Percentiles rank a stretch among this genome's conserved stretches.
These are phyloP conservation scores for Penicillium malachiteum DNA, from an alignment of 495 filamentous ascomycete species.

Conservation along the genomic window DNA sequence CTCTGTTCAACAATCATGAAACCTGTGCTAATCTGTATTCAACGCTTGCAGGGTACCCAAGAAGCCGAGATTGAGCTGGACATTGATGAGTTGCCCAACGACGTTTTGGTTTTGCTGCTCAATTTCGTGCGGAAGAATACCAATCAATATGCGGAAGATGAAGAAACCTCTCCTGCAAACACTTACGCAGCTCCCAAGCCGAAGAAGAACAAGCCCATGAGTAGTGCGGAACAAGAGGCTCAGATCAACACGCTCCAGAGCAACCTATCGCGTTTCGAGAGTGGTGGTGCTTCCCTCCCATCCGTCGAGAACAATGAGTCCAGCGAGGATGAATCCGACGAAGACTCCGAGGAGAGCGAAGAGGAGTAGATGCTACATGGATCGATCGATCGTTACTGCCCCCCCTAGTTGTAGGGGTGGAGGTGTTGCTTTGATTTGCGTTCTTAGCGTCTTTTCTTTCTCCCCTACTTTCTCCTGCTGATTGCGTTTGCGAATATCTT, in stretches of 20 bases:
- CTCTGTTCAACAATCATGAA: background rate
- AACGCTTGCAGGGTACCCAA: conserved; percentile 55
- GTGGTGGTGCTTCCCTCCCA: conserved; percentile 38
- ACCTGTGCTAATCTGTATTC: background rate
- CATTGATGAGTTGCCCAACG: conserved; percentile 76
- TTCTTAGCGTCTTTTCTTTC: conserved; percentile 25
- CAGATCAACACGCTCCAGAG: conserved; percentile 77
- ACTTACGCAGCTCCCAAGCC: conserved; percentile 59
- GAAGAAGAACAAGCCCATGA: conserved; percentile 99
- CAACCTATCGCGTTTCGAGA: conserved; percentile 50
- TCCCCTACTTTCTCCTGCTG: conserved; percentile 3
- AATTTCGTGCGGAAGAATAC: conserved; percentile 70
- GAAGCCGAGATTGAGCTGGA: conserved; percentile 89
- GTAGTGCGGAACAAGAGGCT: conserved; percentile 85
- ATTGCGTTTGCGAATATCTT: background rate
- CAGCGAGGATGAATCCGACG: conserved; percentile 52
- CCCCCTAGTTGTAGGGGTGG: conserved; percentile 2
- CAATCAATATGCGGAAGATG: conserved; percentile 49
- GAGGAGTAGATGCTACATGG: conserved; percentile 43
- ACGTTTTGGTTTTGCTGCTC: conserved; percentile 72
- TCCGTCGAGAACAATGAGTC: conserved; percentile 50
- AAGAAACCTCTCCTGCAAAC: conserved; percentile 43
- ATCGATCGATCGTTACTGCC: background rate
- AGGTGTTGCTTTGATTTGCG: conserved; percentile 22
- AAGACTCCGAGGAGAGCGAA: conserved; percentile 53